These are phyloP conservation scores for Chrysoporthe cubensis DNA, from an alignment of 2,329 filamentous ascomycete genomes.

Conservation along the genomic window DNA sequence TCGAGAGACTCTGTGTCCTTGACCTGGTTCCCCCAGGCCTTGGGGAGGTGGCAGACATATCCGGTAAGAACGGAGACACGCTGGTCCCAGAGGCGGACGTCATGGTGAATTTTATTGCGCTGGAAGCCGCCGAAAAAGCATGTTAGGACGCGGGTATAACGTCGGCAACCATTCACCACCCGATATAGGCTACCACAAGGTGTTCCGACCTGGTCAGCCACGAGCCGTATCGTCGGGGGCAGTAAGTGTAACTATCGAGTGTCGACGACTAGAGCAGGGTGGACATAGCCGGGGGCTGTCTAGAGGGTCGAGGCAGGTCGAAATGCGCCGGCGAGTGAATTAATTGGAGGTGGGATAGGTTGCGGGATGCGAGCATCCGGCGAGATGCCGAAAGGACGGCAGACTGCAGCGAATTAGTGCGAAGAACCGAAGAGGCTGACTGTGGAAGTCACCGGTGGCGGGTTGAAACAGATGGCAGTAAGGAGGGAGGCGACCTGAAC, in stretches of 20 bases:
- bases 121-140: slow-evolving; percentile 13
- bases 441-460: not conserved
- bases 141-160: slow-evolving; percentile 12
- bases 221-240: slow-evolving; percentile 21
- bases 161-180: slow-evolving; percentile 20
- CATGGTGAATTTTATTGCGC: slow-evolving; percentile 26
- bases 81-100: slow-evolving; percentile 22
- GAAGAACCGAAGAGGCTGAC: slow-evolving; percentile 4
- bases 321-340: slow-evolving; percentile 2
- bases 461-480: slow-evolving; percentile 24
- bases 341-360: slow-evolving; percentile 7
- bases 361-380: slow-evolving; percentile 14
- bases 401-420: slow-evolving; percentile 27
- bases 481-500: slow-evolving; percentile 1
- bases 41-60: slow-evolving; percentile 17
- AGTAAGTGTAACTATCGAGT: slow-evolving; percentile 14
- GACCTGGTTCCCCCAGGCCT: slow-evolving; percentile 39
- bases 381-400: slow-evolving; percentile 15
- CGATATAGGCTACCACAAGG: slow-evolving; percentile 13
- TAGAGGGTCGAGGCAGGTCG: slow-evolving; percentile 15
- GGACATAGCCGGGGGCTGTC: slow-evolving; percentile 5
- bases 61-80: slow-evolving; percentile 24
- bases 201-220: slow-evolving; percentile 16
- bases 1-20: slow-evolving; percentile 68
- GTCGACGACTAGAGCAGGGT: slow-evolving; percentile 4